These are phyloP conservation scores for Trichoderma asperellum DNA, from an alignment of 2,329 filamentous ascomycete species.

Conservation along the genomic window DNA sequence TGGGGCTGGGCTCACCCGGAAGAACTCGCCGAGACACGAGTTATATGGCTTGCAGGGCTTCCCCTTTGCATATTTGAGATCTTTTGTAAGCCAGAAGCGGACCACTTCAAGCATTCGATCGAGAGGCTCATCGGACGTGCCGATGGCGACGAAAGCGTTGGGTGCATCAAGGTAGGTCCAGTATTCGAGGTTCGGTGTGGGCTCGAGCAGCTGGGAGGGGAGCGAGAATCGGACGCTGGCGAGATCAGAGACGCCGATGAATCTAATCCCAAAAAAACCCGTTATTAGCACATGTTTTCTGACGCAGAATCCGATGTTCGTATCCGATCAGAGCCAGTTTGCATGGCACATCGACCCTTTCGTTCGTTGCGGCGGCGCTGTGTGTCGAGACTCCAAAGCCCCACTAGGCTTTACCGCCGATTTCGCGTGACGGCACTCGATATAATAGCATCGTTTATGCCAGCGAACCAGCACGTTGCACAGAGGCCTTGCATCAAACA, in stretches of 20 bases:
- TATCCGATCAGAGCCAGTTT: neutral
- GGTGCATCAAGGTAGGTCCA: conserved; percentile 98
- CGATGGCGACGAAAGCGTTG: conserved; percentile 81
- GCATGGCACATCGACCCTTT: neutral
- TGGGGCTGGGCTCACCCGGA: conserved; percentile 65
- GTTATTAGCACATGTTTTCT: conserved; percentile 7
- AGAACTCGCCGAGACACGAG: conserved; percentile 95
- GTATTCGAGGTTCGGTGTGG: conserved; percentile 96
- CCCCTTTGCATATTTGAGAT: conserved; percentile 97
- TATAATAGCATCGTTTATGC: neutral
- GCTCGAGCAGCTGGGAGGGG: conserved; percentile 92
- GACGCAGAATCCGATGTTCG: no score
- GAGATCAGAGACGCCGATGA: conserved; percentile 94
- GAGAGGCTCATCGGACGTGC: conserved; percentile 86
- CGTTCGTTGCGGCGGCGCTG: neutral
- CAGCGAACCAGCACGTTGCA: neutral
- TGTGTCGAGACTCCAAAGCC: conserved; percentile 15
- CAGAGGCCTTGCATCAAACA: neutral
- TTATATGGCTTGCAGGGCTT: conserved; percentile 99
- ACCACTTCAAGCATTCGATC: conserved; percentile 94
- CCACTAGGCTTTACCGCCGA: conserved; percentile 29
- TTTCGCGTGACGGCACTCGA: conserved; percentile 12
- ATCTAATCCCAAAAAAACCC: conserved; percentile 56
- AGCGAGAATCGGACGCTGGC: conserved; percentile 94
- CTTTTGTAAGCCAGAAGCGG: conserved; percentile 98